Base-by-base conservation (phyloP, 108 stramenopile genomes). In the Tribonema minus region DNA sequence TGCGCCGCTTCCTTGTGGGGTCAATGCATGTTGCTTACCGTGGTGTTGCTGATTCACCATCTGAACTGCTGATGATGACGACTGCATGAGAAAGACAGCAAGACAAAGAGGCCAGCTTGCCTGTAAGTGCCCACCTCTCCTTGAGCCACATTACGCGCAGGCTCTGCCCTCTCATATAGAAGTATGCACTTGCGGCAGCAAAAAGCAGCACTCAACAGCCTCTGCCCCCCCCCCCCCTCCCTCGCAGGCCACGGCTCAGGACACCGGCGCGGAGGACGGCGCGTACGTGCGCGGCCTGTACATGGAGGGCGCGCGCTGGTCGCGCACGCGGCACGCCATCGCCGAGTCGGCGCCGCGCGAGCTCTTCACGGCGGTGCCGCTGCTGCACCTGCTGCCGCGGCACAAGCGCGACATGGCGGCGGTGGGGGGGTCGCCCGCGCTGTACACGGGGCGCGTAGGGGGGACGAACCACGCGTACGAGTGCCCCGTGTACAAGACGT, bases 401-500 rank as follows among this genome's bases (percentile, higher is more conserved):
- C 30, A 68, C 70, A 66, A 40, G 71, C 29, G 23, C 29, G 70
- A 88, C 58, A 86, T 90, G 35, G 41, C 68, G 35, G 54, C 37
- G 32, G 84, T 86, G 15, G 71, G 76, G 58, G 87, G 87, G 20
- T 59, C 54, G 2, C 87, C 87, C 23, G 87, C 84, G 68, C 67
- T 74, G n/a, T 87, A 87, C 72, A 86, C 84, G 12, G 87, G 86
- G 26, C 67, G 38, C 36, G 27, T 72, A 6, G 54, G 36, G 12
- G 82, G 85, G 9, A 61, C 64, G 29, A 72, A 75, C 9, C 86
- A 88, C 65, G 74, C 72, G n/a, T 89, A 89, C 74, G 63, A 72
- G 72, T 87, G 86, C 33, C 89, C 89, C 9, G 84, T 89, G 5
- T 90, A 90, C 84, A 89, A 87, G 70, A 88, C 87, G 9, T 87